These are phyloP conservation scores for Penicillium bovifimosum DNA, from an alignment of 495 filamentous ascomycete species.

Conservation along the genomic window DNA sequence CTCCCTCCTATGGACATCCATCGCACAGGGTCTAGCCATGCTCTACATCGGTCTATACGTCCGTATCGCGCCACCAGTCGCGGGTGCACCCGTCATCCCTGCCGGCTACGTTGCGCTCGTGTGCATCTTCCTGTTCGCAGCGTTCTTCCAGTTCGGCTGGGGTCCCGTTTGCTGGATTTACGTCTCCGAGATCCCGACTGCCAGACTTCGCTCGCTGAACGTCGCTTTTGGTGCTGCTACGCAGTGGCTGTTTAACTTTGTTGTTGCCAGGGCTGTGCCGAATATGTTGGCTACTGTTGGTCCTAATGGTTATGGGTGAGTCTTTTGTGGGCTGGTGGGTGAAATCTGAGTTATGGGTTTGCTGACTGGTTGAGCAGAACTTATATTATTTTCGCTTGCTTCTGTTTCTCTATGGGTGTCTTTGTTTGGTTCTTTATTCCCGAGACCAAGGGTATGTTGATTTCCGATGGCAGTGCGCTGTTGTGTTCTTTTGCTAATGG, in stretches of 20 bases:
- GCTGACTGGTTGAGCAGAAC: constrained; percentile 20
- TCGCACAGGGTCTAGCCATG: constrained; percentile 67
- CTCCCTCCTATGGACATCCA: constrained; percentile 67
- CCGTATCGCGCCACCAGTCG: constrained; percentile 58
- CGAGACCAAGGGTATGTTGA: constrained; percentile 59
- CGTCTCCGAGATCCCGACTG: constrained; percentile 67
- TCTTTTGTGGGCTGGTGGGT: not conserved
- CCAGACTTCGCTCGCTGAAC: constrained; percentile 60
- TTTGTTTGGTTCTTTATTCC: constrained; percentile 70
- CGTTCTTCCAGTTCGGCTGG: constrained; percentile 76
- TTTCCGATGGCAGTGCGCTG: not conserved
- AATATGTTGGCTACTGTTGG: constrained; percentile 53
- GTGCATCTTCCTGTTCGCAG: constrained; percentile 68
- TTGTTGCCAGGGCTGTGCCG: constrained; percentile 36
- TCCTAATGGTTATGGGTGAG: constrained; percentile 52
- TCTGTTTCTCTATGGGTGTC: constrained; percentile 61
- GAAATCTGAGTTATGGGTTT: constrained; percentile 42
- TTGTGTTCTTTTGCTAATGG: not conserved
- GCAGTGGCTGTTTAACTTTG: constrained; percentile 46
- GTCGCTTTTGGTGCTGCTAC: constrained; percentile 64
- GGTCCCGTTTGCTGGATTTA: constrained; percentile 77
- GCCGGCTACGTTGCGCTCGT: constrained; percentile 64
- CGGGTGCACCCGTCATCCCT: constrained; percentile 44
- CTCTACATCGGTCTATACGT: constrained; percentile 79
- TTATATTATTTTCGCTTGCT: constrained; percentile 43